phyloP scores from a whole-genome alignment of 768 basidiomycete species.

The Lepiota brunneoincarnata region DNA sequence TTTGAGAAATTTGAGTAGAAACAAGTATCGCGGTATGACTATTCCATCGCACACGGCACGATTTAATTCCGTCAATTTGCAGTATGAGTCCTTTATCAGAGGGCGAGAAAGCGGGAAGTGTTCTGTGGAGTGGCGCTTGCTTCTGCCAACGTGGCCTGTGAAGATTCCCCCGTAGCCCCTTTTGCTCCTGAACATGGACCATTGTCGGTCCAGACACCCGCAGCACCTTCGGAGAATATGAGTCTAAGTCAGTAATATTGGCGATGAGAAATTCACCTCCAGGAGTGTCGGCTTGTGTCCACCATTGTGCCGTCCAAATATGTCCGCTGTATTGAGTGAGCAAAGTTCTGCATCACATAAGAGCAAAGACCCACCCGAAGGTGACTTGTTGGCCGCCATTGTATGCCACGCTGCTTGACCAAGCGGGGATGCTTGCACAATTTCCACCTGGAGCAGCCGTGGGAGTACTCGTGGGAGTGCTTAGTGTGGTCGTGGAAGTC shows the following conservation, averaged over 20 bases:
- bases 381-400: slow-evolving; percentile 49
- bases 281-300: slow-evolving; percentile 59
- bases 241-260: neutral
- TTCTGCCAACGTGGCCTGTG: neutral
- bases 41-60: neutral
- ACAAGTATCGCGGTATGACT: neutral
- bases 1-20: too few relatives aligned
- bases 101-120: slow-evolving; percentile 5
- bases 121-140: slow-evolving; percentile 3
- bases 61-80: too few relatives aligned
- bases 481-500: slow-evolving; percentile 17
- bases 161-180: neutral
- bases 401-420: slow-evolving; percentile 47
- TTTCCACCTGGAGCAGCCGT: slow-evolving; percentile 30
- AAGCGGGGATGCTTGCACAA: slow-evolving; percentile 50
- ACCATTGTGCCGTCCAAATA: slow-evolving; percentile 54
- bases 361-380: slow-evolving; percentile 39
- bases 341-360: slow-evolving; percentile 3
- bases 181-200: slow-evolving; percentile 39
- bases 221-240: slow-evolving; percentile 33
- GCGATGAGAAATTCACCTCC: slow-evolving; percentile 31
- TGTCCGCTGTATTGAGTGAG: slow-evolving; percentile 25
- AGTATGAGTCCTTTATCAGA: neutral
- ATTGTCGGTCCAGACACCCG: slow-evolving; percentile 56
- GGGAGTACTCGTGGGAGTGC: slow-evolving; percentile 21